Evolutionary conservation across 2,329 filamentous ascomycete genomes (phyloP), one percentile per base, ranked within the genome.

Genomic region (Nectriaceae sp.): DNA sequence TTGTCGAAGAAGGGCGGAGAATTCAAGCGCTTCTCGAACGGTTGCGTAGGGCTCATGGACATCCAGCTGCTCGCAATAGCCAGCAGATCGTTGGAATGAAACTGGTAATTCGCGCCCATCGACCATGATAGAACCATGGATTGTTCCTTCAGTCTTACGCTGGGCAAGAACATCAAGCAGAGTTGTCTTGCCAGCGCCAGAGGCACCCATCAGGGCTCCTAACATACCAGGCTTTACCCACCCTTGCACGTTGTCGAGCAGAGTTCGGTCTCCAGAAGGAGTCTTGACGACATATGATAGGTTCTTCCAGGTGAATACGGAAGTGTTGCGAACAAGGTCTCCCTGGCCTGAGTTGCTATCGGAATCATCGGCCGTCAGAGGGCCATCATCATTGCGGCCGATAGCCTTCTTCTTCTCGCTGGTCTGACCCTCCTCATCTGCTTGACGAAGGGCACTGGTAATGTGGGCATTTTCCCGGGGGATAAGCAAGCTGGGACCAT

Each of bases 141-240:
- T 87, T 3, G 87, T 84, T 57, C 89, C 89, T 70, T 89, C 88
- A 1, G 87, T 91, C 49, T 88, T 87, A 58, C 89, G 83, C 52
- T 88, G 88, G 4, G 90, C 90, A 24, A 96, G 77, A 3, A 90
- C 88, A 66, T 95, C 90, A 5, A 95, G 75, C 3, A 96, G 78
- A 0, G 90, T 94, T 0, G 90, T 95, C 70, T 95, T 95, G 43
- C 90, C 90, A 15, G 90, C 90, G 55, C 89, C 89, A 11, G 85
- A 88, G 2, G 88, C 83, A 60, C 89, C 86, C 88, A 92, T 89
- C n/a, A 93, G 74, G 4, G 88, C 89, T 3, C 85, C 89, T 18
- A 91, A 69, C 54, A 85, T 90, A 39, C 89, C 89, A 1, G 89
- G 88, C 67, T 90, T 89, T 46, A 92, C 87, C 83, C 87, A 95